Base-by-base conservation (phyloP, 1,284 basidiomycete genomes). In the Thecaphora frezii region DNA sequence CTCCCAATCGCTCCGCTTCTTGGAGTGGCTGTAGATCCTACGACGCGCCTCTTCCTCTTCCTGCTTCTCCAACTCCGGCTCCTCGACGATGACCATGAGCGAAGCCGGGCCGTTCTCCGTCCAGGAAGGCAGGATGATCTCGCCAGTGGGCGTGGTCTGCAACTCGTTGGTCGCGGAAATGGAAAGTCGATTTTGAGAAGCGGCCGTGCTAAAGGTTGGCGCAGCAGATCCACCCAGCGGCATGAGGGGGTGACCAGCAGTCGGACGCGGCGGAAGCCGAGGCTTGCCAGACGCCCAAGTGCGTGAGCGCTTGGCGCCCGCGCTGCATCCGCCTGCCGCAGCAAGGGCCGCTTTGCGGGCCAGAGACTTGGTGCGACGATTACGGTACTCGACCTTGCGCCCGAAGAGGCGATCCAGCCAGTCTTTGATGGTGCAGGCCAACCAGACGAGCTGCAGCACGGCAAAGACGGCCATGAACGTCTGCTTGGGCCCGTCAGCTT, bases 21-120 rank as follows among this genome's bases (percentile, higher is more conserved):
- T 36, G 3, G 33, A 36, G 33, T 36, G 33, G 7, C 12, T 36
- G 33, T 36, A 36, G 33, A 36, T 36, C 33, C 16, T 9, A 16
- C 33, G 33, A 9, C 18, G 12, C 12, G 16, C 16, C 4, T 36
- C 33, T 4, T 36, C 33, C 7, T 9, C 33, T 16, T 36, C 33
- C 40, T 47, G 16, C 19, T 41, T 30, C 14, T 48, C 51, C 2
- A 47, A 48, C 40, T 66, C 64, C 22, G 64, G 64, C 23, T 66
- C 64, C 41, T 66, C 64, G 38, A 66, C 51, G n/a, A 66, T 66
- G 43, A 66, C 54, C 24, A 50, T 62, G 46, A 66, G 59, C 13
- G 64, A 52, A 1, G 64, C 58, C 2, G 64, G 64, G 14, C 64
- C 64, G 0, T 57, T 42, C 16, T 62, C 56, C 36, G 59, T 58